Evolutionary conservation across 495 filamentous ascomycete species (phyloP).

Genomic region (Penicillium verhagenii): DNA sequence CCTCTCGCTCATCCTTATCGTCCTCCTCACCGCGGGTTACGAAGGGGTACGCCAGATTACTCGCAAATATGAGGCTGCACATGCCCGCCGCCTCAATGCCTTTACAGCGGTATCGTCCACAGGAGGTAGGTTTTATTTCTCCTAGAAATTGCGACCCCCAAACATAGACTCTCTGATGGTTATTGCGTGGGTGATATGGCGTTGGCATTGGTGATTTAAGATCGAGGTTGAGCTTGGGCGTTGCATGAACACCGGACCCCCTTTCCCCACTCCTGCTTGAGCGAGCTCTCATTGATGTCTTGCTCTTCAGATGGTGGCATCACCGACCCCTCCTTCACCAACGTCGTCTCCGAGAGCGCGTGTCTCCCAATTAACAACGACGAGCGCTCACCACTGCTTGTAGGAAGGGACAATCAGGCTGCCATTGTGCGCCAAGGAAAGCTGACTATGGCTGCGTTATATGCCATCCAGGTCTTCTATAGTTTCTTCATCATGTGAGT

Average conservation of each 20-base stretch:
- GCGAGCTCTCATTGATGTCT: constrained; percentile 36
- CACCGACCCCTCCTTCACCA: constrained; percentile 32
- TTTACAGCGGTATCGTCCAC: constrained; percentile 39
- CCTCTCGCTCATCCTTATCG: constrained; percentile 76
- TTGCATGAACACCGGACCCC: background rate
- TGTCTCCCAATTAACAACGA: constrained; percentile 28
- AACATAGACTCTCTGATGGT: background rate
- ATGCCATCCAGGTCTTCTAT: constrained; percentile 95
- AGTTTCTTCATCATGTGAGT: constrained; percentile 99
- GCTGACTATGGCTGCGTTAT: constrained; percentile 75
- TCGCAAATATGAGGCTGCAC: constrained; percentile 69
- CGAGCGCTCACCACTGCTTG: constrained; percentile 71
- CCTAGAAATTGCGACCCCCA: background rate
- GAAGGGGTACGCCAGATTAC: constrained; percentile 78
- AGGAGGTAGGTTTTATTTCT: constrained; percentile 51
- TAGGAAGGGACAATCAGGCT: constrained; percentile 53
- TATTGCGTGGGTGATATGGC: background rate
- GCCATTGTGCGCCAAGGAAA: constrained; percentile 58
- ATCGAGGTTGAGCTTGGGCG: background rate
- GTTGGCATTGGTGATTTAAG: constrained; percentile 7
- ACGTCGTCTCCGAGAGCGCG: constrained; percentile 18
- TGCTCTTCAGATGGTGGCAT: constrained; percentile 48
- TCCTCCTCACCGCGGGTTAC: constrained; percentile 83
- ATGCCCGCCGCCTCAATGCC: constrained; percentile 45
- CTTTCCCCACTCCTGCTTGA: constrained; percentile 15